phyloP scores from a whole-genome alignment of 2,329 filamentous ascomycete genomes.

The Stagonosporopsis tanaceti region DNA sequence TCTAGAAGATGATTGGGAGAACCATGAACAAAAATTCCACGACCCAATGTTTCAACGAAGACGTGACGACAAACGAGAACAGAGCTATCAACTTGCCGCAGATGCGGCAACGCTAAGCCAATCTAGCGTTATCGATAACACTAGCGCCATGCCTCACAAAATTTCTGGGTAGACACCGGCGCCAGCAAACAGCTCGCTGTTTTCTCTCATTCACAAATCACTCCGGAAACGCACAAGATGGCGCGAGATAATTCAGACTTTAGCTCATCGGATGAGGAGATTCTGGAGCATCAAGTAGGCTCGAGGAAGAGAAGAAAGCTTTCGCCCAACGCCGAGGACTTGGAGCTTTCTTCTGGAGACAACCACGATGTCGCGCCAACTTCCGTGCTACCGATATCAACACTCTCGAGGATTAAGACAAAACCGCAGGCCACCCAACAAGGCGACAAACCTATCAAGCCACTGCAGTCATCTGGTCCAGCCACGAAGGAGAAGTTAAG shows the following conservation, averaged over 20 bases:
- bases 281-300: constrained; percentile 39
- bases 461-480: constrained; percentile 6
- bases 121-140: constrained; percentile 37
- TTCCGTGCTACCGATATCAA: constrained; percentile 24
- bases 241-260: constrained; percentile 29
- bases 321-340: constrained; percentile 33
- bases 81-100: not conserved
- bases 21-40: too few species aligned
- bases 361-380: constrained; percentile 1
- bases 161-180: constrained; percentile 27
- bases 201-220: not conserved
- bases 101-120: not conserved
- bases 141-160: constrained; percentile 36
- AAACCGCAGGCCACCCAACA: constrained; percentile 26
- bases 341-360: constrained; percentile 20
- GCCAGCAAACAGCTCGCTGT: not conserved
- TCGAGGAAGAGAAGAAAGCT: constrained; percentile 49
- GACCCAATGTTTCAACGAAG: not conserved
- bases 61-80: not conserved
- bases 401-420: constrained; percentile 48
- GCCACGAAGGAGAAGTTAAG: constrained; percentile 58
- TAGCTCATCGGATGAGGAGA: constrained; percentile 37
- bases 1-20: not conserved
- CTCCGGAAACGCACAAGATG: constrained; percentile 11
- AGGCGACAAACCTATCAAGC: constrained; percentile 7